Base-by-base conservation (phyloP, 768 basidiomycete genomes). In the Lactarius hatsudake region DNA sequence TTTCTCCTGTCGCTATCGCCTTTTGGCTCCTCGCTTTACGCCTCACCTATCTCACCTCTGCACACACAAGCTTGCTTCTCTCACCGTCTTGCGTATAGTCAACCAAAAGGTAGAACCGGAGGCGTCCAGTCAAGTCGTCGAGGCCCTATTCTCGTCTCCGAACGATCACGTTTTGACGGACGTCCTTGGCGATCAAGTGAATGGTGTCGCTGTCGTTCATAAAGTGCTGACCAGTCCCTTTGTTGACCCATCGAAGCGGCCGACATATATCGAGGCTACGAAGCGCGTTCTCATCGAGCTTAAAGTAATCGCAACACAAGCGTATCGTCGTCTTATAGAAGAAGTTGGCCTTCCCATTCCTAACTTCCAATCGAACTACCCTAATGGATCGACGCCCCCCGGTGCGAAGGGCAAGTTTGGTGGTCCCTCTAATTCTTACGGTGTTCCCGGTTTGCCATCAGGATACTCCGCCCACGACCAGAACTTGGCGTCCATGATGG, bases 21-120 rank as follows among this genome's bases (percentile, higher is more conserved):
- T 99, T 59, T 83, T 98, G 57, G 95, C 97, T 1, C 95, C 95
- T 56, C 93, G 96, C 59, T 96, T 99, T 78, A 94, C 94, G 0
- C 94, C 97, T 57, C 96, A 98, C 74, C 83, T 98, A 45, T 95
- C 94, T 3, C 96, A 98, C 77, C 83, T 98, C 65, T 98, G 96
- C 81, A 97, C 94, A 3, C 97, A 99, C 82, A 98, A 98, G 78
- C 78, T 99, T 72, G 96, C 97, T 0, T 97, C 95, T 2, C 82
- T 96, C 71, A 96, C 95, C 1, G 94, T 98, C 48, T 82, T 99
- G 70, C 85, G 96, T 75, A 94, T 99, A 72, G 90, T 98, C 76
- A 98, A 98, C 75, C 97, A 99, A 78, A 94, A 93, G 78, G 88
- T 90, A 30, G 97, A 98, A 75, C 89, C 91, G 0, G 86, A 92